These are phyloP conservation scores for Erysimum cheiranthoides DNA, from an alignment of 345 rosid species.

Conservation along the genomic window DNA sequence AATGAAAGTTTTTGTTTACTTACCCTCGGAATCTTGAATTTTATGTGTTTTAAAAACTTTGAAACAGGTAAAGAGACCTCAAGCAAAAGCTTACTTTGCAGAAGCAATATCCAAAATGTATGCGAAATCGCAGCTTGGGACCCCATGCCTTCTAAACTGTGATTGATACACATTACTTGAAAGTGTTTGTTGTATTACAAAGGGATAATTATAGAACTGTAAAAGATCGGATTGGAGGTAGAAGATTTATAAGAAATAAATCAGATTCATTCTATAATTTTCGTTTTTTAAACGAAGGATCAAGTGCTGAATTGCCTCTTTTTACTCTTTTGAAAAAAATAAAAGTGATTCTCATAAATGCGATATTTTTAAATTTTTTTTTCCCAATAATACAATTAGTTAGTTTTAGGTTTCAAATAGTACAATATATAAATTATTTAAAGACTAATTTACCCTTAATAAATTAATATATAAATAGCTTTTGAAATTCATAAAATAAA, in stretches of 20 bases:
- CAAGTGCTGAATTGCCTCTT: no score
- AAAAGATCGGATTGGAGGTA: slow-evolving; percentile 27
- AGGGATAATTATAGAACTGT: not conserved
- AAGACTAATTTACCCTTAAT: no score
- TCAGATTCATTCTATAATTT: slow-evolving; percentile 12
- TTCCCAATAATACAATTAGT: no score
- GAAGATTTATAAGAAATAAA: not conserved
- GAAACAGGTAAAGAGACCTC: slow-evolving; percentile 81
- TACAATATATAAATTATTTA: no score
- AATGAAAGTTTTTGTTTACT: slow-evolving; percentile 15
- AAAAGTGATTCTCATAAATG: no score
- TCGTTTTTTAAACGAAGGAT: not conserved
- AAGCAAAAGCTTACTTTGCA: slow-evolving; percentile 73
- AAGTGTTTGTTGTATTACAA: slow-evolving; percentile 12
- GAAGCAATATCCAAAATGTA: slow-evolving; percentile 77
- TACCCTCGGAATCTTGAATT: slow-evolving; percentile 18
- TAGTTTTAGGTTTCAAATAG: no score
- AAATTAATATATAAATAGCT: no score
- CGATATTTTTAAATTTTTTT: no score
- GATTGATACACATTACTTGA: slow-evolving; percentile 10
- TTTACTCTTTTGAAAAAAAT: no score
- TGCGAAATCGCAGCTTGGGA: slow-evolving; percentile 56
- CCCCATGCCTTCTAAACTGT: slow-evolving; percentile 40
- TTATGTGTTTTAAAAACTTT: not conserved
- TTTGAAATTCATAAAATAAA: no score